phyloP scores from a whole-genome alignment of 2,329 filamentous ascomycete genomes.

The Kalmusia sp. region DNA sequence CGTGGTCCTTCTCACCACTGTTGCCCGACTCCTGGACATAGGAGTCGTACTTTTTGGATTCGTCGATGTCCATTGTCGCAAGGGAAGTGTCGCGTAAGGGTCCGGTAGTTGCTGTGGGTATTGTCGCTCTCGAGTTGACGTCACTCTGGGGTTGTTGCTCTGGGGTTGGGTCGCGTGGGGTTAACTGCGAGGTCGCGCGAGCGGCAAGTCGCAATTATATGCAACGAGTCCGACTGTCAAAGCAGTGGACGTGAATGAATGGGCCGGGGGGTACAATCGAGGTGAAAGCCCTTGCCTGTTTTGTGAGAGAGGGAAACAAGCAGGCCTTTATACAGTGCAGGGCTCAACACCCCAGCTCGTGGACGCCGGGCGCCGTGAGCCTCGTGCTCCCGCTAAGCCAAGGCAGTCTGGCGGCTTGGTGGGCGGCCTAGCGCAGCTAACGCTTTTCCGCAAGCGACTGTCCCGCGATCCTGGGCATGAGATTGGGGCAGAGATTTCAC shows the following conservation, averaged over 20 bases:
- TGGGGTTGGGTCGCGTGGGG: conserved; percentile 11
- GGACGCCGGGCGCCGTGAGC: neutral
- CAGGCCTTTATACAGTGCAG: neutral
- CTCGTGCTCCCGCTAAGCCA: neutral
- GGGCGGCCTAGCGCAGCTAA: neutral
- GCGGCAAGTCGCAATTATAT: neutral
- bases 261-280: neutral
- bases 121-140: conserved; percentile 1
- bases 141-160: conserved; percentile 17
- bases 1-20: conserved; percentile 18
- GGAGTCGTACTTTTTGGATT: conserved; percentile 41
- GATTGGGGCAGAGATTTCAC: conserved; percentile 3
- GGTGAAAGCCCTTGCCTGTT: conserved; percentile 3
- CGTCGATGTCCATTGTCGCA: conserved; percentile 35
- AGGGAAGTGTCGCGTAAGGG: conserved; percentile 19
- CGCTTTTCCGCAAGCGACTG: neutral
- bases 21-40: conserved; percentile 33
- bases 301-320: neutral
- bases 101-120: conserved; percentile 2
- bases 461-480: neutral
- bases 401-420: neutral
- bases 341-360: neutral
- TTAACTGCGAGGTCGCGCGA: neutral
- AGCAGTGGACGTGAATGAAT: conserved; percentile 2
- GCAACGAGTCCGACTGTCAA: neutral